phyloP scores from a whole-genome alignment of 306 rosid species.

The Trifolium dubium region DNA sequence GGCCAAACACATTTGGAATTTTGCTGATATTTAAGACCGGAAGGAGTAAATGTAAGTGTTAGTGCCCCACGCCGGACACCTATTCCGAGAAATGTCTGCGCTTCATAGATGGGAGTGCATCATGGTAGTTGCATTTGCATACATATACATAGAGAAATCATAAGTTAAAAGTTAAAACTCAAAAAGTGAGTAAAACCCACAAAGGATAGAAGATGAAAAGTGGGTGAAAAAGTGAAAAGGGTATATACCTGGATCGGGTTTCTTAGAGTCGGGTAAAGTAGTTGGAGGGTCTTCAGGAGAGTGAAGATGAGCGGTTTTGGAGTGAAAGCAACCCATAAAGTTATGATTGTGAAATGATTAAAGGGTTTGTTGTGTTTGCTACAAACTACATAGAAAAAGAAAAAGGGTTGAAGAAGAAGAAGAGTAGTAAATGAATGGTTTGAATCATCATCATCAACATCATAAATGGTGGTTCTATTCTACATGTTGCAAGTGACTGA shows the following conservation, averaged over 20 bases:
- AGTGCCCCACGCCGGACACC: no score
- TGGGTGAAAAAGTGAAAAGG: neutral
- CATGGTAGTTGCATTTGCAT: neutral
- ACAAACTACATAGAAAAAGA: slow-evolving; percentile 32
- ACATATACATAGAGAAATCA: neutral
- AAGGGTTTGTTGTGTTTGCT: neutral
- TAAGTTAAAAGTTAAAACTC: neutral
- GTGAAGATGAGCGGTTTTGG: slow-evolving; percentile 69
- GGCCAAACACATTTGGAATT: no score
- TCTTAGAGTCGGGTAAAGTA: slow-evolving; percentile 54
- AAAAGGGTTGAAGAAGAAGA: slow-evolving; percentile 10
- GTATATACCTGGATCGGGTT: slow-evolving; percentile 65
- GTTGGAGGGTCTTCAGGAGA: slow-evolving; percentile 71
- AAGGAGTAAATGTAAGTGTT: no score
- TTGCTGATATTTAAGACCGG: no score
- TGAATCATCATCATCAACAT: neutral
- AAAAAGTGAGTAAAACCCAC: neutral
- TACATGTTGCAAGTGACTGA: slow-evolving; percentile 42
- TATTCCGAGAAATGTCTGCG: no score
- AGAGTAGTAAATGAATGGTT: slow-evolving; percentile 7
- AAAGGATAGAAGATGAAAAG: neutral
- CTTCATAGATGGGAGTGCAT: neutral
- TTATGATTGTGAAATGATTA: slow-evolving; percentile 14
- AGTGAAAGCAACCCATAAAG: slow-evolving; percentile 69
- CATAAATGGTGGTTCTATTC: slow-evolving; percentile 10